Evolutionary conservation across 768 basidiomycete species (phyloP).

Genomic region (Rhodocollybia butyracea): DNA sequence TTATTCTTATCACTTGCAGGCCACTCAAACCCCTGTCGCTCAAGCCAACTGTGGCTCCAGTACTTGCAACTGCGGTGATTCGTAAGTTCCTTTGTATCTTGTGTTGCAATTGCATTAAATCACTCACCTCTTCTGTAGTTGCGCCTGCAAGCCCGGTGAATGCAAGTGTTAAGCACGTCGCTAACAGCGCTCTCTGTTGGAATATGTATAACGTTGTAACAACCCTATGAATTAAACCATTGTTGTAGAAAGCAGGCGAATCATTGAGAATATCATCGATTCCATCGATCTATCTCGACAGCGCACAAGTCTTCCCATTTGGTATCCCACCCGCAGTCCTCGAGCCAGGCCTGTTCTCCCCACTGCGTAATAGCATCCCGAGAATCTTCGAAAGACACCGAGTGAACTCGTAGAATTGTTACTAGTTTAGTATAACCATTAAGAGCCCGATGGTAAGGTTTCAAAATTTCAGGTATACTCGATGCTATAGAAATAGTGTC

Average conservation of each 20-base stretch:
- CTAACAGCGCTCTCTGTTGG: too few relatives aligned
- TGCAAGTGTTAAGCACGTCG: constrained; percentile 58
- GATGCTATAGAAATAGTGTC: constrained; percentile 37
- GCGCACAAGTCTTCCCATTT: constrained; percentile 78
- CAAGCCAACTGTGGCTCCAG: constrained; percentile 41
- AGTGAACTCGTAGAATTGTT: constrained; percentile 58
- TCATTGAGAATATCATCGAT: constrained; percentile 19
- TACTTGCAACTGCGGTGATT: constrained; percentile 50
- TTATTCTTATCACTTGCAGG: too few relatives aligned
- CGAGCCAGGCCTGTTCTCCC: constrained; percentile 66
- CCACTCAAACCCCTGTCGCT: constrained; percentile 37
- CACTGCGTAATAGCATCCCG: constrained; percentile 60
- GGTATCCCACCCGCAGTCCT: constrained; percentile 65
- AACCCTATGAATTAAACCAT: too few relatives aligned
- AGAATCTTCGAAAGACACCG: constrained; percentile 66
- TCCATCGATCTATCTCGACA: constrained; percentile 76
- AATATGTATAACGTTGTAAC: too few relatives aligned
- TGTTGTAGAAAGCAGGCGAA: neutral
- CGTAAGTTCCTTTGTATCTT: constrained; percentile 25
- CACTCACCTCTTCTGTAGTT: constrained; percentile 31
- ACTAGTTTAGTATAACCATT: constrained; percentile 52
- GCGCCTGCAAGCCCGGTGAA: constrained; percentile 55
- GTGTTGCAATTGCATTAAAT: neutral
- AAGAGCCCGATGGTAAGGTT: constrained; percentile 67
- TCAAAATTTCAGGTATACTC: constrained; percentile 51